Evolutionary conservation across 2,329 filamentous ascomycete species (phyloP).

Genomic region (Neopestalotiopsis rosae): DNA sequence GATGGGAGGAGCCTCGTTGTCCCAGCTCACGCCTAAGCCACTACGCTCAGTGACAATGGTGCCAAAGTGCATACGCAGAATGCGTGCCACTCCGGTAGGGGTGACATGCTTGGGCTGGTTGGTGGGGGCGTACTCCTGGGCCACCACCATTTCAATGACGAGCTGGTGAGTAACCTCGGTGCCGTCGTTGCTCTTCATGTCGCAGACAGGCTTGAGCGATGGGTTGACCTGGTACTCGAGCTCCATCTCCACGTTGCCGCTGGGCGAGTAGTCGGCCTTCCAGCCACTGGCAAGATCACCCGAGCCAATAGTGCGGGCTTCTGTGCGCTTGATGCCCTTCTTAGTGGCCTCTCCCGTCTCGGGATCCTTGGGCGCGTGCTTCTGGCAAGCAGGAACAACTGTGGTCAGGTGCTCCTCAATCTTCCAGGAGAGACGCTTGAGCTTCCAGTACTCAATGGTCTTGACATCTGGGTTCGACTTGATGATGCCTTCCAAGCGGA

Average conservation of each 20-base stretch:
- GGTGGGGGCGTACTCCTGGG: conserved; percentile 83
- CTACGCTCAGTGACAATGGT: conserved; percentile 81
- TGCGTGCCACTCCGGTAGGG: conserved; percentile 87
- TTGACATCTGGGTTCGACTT: conserved; percentile 70
- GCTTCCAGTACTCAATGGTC: conserved; percentile 80
- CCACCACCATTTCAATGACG: conserved; percentile 91
- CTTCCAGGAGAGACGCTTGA: conserved; percentile 91
- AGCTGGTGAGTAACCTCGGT: conserved; percentile 84
- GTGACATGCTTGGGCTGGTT: conserved; percentile 72
- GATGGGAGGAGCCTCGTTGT: conserved; percentile 91
- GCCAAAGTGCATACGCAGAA: conserved; percentile 90
- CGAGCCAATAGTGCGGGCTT: conserved; percentile 78
- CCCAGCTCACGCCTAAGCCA: conserved; percentile 93
- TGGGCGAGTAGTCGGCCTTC: conserved; percentile 73
- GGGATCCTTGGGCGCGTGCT: conserved; percentile 65
- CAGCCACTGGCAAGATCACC: conserved; percentile 86
- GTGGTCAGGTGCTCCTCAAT: conserved; percentile 87
- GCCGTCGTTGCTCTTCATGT: conserved; percentile 75
- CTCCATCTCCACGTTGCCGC: conserved; percentile 76
- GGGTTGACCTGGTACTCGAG: conserved; percentile 74
- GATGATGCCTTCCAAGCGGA: conserved; percentile 86
- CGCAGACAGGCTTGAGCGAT: conserved; percentile 72
- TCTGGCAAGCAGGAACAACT: conserved; percentile 78
- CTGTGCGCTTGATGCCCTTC: conserved; percentile 76
- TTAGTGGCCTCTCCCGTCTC: conserved; percentile 48